phyloP scores from a whole-genome alignment of 208 protist species.

The Trypanosoma congolense region DNA sequence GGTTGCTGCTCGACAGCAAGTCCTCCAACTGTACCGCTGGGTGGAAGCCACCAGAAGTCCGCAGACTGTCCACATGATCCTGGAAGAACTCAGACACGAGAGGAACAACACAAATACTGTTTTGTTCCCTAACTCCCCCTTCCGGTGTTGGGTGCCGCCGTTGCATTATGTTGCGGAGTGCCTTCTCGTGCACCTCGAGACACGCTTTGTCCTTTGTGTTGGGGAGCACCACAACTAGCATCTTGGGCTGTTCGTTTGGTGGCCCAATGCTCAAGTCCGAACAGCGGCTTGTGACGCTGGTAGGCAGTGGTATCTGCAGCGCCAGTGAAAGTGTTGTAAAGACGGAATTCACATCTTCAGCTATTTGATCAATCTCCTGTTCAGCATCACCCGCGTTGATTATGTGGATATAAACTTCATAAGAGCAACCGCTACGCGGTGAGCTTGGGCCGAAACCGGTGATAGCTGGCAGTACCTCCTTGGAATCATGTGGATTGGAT shows the following conservation, averaged over 20 bases:
- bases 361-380: not conserved
- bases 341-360: conserved; percentile 11
- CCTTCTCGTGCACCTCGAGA: not conserved
- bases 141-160: not conserved
- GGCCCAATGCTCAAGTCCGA: not conserved
- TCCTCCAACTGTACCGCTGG: not conserved
- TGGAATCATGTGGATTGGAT: too few species aligned
- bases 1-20: not conserved
- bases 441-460: too few species aligned
- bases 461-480: too few species aligned
- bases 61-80: not conserved
- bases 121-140: not conserved
- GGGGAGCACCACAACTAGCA: not conserved
- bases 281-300: conserved; percentile 3
- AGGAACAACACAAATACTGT: not conserved
- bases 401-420: conserved; percentile 17
- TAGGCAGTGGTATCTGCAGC: conserved; percentile 1
- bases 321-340: conserved; percentile 4
- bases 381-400: not conserved
- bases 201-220: not conserved
- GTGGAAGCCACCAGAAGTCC: not conserved
- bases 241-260: not conserved
- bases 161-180: not conserved
- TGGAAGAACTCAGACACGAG: not conserved
- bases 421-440: not conserved